Conservation (phyloP, 345 rosid genomes). For the Murraya koenigii region DNA sequence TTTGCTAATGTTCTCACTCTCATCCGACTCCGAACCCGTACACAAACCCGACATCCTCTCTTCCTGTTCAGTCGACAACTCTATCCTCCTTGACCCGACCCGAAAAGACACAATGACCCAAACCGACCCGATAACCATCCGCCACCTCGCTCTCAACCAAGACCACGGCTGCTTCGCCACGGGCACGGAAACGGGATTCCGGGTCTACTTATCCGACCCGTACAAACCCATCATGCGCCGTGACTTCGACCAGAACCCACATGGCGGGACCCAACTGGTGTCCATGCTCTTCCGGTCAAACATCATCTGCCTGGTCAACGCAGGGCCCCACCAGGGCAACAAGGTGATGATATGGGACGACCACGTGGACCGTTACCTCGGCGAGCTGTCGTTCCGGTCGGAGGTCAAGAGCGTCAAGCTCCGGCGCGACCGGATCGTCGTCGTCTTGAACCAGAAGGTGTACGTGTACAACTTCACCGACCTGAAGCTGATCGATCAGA, state of each 20-base stretch:
- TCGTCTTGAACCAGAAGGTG: constrained; percentile 71
- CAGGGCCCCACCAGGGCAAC: constrained; percentile 65
- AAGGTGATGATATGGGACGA: constrained; percentile 97
- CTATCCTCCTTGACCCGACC: no score
- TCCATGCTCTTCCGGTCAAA: constrained; percentile 87
- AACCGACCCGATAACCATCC: constrained; percentile 17
- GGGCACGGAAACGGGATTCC: constrained; percentile 84
- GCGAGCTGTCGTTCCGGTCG: constrained; percentile 82
- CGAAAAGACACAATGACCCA: not conserved
- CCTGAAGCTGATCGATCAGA: constrained; percentile 34
- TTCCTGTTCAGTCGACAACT: no score
- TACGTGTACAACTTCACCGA: constrained; percentile 44
- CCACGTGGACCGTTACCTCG: constrained; percentile 59
- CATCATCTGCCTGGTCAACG: constrained; percentile 69
- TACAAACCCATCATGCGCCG: constrained; percentile 69
- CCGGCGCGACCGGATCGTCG: constrained; percentile 68
- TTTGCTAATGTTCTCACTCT: no score
- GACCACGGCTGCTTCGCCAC: constrained; percentile 84
- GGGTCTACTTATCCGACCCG: constrained; percentile 74
- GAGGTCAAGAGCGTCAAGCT: constrained; percentile 75
- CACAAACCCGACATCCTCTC: no score
- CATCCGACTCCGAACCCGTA: no score
- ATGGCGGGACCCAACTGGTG: constrained; percentile 61
- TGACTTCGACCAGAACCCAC: constrained; percentile 53
- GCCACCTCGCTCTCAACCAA: constrained; percentile 70